Percentiles rank a stretch among this genome's conserved stretches.
These are phyloP conservation scores for Arctium minus DNA, from an alignment of 129 eudicot genomes.

Conservation along the genomic window DNA sequence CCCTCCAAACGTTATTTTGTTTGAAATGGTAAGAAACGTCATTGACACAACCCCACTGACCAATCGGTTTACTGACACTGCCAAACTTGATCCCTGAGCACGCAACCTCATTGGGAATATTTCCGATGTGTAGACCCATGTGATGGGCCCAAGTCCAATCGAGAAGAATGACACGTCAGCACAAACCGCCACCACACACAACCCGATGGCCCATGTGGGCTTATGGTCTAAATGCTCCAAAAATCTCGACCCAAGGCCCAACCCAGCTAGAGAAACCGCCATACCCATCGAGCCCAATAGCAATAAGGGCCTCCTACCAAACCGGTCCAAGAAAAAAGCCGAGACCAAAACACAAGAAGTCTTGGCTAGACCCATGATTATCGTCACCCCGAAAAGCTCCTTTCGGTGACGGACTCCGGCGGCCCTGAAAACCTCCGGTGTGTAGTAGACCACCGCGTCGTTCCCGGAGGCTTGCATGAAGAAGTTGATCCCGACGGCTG, in stretches of 20 bases:
- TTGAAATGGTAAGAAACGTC: conserved; percentile 60
- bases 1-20: conserved; percentile 65
- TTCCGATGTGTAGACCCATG: conserved; percentile 91
- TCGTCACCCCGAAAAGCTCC: conserved; percentile 56
- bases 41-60: conserved; percentile 77
- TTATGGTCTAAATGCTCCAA: conserved; percentile 45
- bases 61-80: conserved; percentile 73
- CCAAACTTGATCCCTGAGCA: conserved; percentile 78
- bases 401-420: conserved; percentile 53
- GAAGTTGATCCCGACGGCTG: conserved; percentile 83
- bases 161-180: conserved; percentile 76
- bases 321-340: conserved; percentile 63
- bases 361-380: conserved; percentile 75
- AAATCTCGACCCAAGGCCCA: conserved; percentile 64
- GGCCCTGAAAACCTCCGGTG: conserved; percentile 63
- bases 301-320: conserved; percentile 80
- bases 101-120: conserved; percentile 73
- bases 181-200: conserved; percentile 66
- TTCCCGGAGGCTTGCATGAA: conserved; percentile 95
- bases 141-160: conserved; percentile 87
- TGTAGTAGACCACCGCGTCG: conserved; percentile 90
- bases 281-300: conserved; percentile 63
- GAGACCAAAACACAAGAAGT: conserved; percentile 62
- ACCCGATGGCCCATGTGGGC: conserved; percentile 71
- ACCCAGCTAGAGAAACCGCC: conserved; percentile 44